Base-by-base conservation (phyloP, 108 stramenopile genomes). In the Conticribra weissflogii region DNA sequence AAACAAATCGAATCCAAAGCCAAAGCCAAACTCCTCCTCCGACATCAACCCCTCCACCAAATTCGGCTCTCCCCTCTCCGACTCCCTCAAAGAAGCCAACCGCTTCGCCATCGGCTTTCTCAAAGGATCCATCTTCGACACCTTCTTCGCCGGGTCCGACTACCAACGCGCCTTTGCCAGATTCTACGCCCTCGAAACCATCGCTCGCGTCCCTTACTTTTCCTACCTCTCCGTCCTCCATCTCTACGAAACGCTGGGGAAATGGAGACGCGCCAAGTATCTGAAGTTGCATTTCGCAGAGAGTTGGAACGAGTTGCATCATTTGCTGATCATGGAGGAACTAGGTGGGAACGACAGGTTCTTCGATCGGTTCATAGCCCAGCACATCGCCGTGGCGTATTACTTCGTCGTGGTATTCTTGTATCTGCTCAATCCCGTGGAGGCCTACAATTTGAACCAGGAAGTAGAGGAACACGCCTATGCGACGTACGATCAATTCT, bases 151-250 rank as follows among this genome's bases (percentile, higher is more conserved):
- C 23, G 79, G 79, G 0, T 71, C 77, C 29, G 79, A 80, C 50
- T n/a, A n/a, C n/a, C n/a, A n/a, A n/a, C 67, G 81, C 28, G 75
- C 77, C 33, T 91, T 85, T 72, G 88, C 90, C 12, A 81, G 98
- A 60, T 98, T 98, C 63, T 96, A 88, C 50, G 89, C 86, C 25
- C 66, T 98, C 19, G 98, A 98, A 73, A 98, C 96, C 0, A 88
- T 98, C 19, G 98, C 98, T 8, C 79, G 98, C 5, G 85, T 97
- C 3, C 98, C 98, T 1, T 98, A 98, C 87, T 98, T 98, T 76
- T 83, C 93, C 54, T 97, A 97, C 77, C 62, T 88, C 57, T 78
- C 80, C 17, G 86, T 94, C 17, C 81, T 98, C 29, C 97, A 98
- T 74, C 68, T 97, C 1, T 94, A 91, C 55, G 97, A 98, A 79